These are phyloP conservation scores for Coniochaeta prunicola DNA, from an alignment of 2,329 filamentous ascomycete species.

Conservation along the genomic window DNA sequence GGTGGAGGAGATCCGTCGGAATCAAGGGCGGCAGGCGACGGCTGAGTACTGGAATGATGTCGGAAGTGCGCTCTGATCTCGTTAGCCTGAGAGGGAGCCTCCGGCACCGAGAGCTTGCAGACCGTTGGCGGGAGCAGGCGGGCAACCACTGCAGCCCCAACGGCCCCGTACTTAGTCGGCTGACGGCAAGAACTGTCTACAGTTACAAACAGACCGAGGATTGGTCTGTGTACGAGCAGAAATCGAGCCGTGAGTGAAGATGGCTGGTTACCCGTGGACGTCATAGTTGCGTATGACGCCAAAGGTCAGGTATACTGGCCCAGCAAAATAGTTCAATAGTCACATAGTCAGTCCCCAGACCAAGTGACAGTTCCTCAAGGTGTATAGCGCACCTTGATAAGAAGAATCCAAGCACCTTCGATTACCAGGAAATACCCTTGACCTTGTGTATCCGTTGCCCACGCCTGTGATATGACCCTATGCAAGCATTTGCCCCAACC, in stretches of 20 bases:
- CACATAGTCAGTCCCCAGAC: no score
- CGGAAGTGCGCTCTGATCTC: background rate
- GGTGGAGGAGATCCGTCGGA: background rate
- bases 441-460: background rate
- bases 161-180: no score
- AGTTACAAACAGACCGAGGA: no score
- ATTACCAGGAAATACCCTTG: background rate
- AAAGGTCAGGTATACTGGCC: no score
- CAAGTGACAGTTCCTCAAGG: background rate
- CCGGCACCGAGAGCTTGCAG: background rate
- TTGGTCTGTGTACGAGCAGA: no score
- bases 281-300: no score
- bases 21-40: background rate
- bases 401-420: background rate
- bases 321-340: no score
- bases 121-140: background rate
- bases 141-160: no score
- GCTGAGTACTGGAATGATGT: background rate
- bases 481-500: background rate
- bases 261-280: no score
- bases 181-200: no score
- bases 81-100: background rate
- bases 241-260: no score
- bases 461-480: background rate
- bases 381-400: background rate